Percentiles rank a stretch among this genome's conserved stretches.
Evolutionary conservation across 257 asterid genomes (phyloP).

Genomic region (Nicotiana obtusifolia): DNA sequence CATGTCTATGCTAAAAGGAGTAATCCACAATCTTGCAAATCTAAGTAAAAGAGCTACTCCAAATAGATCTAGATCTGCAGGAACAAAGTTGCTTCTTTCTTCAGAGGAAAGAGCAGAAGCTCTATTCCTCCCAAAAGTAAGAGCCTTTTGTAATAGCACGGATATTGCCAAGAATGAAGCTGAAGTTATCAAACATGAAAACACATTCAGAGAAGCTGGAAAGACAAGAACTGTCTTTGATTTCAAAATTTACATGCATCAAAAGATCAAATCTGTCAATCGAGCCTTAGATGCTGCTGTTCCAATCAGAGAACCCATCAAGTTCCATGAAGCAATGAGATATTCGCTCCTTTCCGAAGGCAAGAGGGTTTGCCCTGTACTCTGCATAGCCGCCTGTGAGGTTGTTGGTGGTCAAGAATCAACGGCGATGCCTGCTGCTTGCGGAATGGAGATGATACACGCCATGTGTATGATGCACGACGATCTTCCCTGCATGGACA

Average conservation of each 20-base stretch:
- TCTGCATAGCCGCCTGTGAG: constrained; percentile 57
- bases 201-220: not conserved
- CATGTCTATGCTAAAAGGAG: not conserved
- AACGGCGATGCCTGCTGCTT: constrained; percentile 53
- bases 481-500: constrained; percentile 72
- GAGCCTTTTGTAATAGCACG: not conserved
- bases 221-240: not conserved
- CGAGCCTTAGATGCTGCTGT: constrained; percentile 43
- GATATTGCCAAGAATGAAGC: not conserved
- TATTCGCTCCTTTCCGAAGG: constrained; percentile 68
- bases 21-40: not conserved
- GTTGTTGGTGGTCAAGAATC: constrained; percentile 48
- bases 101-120: not conserved
- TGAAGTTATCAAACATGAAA: not conserved
- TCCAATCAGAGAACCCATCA: constrained; percentile 26
- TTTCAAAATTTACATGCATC: constrained; percentile 36
- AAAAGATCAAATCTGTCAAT: constrained; percentile 38
- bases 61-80: not conserved
- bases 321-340: constrained; percentile 47
- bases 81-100: not conserved
- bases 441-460: constrained; percentile 57
- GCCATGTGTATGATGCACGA: constrained; percentile 64
- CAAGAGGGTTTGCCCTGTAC: constrained; percentile 48
- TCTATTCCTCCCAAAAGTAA: not conserved
- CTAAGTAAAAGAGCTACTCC: not conserved